phyloP scores from a whole-genome alignment of 345 rosid genomes.

The Anastatica hierochuntica region DNA sequence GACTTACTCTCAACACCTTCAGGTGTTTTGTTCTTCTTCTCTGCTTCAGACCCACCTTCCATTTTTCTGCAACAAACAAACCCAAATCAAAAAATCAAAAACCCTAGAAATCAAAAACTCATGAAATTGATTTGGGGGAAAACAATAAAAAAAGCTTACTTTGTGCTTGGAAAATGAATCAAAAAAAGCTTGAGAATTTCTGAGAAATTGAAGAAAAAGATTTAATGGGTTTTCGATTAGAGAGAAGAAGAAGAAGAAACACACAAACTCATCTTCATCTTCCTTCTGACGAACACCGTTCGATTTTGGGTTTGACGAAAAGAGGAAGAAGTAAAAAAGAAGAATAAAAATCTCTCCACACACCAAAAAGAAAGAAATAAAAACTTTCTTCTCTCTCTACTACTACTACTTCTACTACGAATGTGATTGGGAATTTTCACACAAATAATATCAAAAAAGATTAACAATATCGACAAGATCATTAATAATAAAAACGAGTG shows the following conservation, averaged over 20 bases:
- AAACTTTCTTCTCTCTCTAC: slow-evolving; percentile 23
- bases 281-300: slow-evolving; percentile 15
- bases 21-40: slow-evolving; percentile 50
- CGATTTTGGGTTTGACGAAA: slow-evolving; percentile 32
- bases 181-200: background rate
- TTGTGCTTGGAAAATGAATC: background rate
- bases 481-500: slow-evolving; percentile 12
- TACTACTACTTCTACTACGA: slow-evolving; percentile 10
- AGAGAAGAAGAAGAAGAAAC: background rate
- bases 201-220: background rate
- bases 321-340: slow-evolving; percentile 21
- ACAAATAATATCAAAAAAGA: slow-evolving; percentile 21
- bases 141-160: slow-evolving; percentile 1
- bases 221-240: background rate
- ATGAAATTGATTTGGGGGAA: slow-evolving; percentile 11
- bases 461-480: slow-evolving; percentile 27
- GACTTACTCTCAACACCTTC: slow-evolving; percentile 54
- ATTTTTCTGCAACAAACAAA: slow-evolving; percentile 13
- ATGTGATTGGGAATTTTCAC: slow-evolving; percentile 47
- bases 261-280: too few species aligned
- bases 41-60: slow-evolving; percentile 48
- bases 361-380: slow-evolving; percentile 13
- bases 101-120: slow-evolving; percentile 10
- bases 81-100: slow-evolving; percentile 4
- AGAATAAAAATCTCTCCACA: slow-evolving; percentile 25